Base-by-base conservation (phyloP, 2,329 filamentous ascomycete genomes). In the Ascosphaera apis region DNA sequence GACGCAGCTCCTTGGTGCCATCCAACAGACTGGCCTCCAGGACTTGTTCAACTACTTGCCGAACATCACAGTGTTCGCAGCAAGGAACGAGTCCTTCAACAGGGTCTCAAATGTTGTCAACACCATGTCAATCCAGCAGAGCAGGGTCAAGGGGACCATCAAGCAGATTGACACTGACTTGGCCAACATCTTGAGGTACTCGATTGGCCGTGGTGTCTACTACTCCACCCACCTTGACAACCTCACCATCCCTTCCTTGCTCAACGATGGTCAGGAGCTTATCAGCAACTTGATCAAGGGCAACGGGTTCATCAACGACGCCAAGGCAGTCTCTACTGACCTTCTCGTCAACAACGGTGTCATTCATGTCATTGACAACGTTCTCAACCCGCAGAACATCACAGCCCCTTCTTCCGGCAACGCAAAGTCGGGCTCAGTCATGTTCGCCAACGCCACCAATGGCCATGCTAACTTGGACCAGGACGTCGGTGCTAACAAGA, bases 171-270 rank as follows among this genome's bases (percentile, higher is more conserved):
- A 52, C 0, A 50, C 60, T 3, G 50, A 67, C 11, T 56, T 76
- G 1, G 49, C 58, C 2, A 50, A 49, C 18, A 61, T 78, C 35
- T 58, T 79, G 23, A 53, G 60, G 17, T 80, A 80, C 53, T 75
- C 81, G 48, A 61, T 78, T 36, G 53, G 79, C 32, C 58, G 60
- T 33, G 63, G 62, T 33, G 60, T 72, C 1, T 56, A 55, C 37
- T 76, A 75, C 53, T 65, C 61, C 34, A 49, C 56, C 4, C 42
- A 45, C 3, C 54, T 67, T 13, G 43, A 43, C 16, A 56, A 63
- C 42, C 57, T 58, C 23, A 56, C 43, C 12, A 32, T 48, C 15
- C 7, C 54, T 27, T 46, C 45, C 9, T 56, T 58, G 3, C 48
- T 63, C 3, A 30, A n/a, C n/a, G 27, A 30, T n/a, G 64, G 68